Evolutionary conservation across 192 early-diverging fungal species (phyloP).

Genomic region (Coemansia aciculifera): DNA sequence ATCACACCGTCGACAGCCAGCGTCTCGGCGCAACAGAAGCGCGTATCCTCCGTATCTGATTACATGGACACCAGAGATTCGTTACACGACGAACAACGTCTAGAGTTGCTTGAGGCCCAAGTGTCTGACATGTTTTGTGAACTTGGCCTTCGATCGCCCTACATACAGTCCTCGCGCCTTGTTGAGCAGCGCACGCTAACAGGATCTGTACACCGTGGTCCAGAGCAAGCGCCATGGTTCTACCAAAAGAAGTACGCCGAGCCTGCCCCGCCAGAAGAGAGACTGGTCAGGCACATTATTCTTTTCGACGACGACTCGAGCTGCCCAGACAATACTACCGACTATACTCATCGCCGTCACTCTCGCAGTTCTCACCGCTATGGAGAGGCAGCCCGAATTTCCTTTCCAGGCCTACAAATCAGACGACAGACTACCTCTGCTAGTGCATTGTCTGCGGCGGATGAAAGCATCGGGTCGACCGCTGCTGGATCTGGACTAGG

Average conservation of each 20-base stretch:
- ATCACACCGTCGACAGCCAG: neutral
- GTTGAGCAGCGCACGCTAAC: neutral
- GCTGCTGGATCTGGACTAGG: neutral
- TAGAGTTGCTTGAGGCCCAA: constrained; percentile 29
- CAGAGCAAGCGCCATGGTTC: constrained; percentile 24
- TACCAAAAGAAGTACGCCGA: constrained; percentile 11
- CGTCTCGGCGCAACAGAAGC: neutral
- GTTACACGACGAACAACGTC: constrained; percentile 9
- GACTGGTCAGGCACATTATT: constrained; percentile 17
- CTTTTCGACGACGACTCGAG: constrained; percentile 49
- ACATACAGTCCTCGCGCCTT: constrained; percentile 3
- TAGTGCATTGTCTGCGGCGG: constrained; percentile 10
- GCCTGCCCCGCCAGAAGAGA: neutral
- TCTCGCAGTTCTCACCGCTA: neutral
- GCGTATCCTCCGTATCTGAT: neutral
- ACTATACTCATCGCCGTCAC: neutral
- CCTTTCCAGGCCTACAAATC: neutral
- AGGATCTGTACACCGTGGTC: neutral
- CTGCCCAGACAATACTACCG: constrained; percentile 21
- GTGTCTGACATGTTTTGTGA: constrained; percentile 44
- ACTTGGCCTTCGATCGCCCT: constrained; percentile 33
- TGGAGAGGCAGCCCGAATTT: neutral
- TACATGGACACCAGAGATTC: neutral
- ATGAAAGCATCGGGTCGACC: constrained; percentile 15
- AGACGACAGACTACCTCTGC: constrained; percentile 1